Evolutionary conservation across 768 basidiomycete species (phyloP), one percentile per base, ranked within the genome.

Genomic region (Suillus spraguei): DNA sequence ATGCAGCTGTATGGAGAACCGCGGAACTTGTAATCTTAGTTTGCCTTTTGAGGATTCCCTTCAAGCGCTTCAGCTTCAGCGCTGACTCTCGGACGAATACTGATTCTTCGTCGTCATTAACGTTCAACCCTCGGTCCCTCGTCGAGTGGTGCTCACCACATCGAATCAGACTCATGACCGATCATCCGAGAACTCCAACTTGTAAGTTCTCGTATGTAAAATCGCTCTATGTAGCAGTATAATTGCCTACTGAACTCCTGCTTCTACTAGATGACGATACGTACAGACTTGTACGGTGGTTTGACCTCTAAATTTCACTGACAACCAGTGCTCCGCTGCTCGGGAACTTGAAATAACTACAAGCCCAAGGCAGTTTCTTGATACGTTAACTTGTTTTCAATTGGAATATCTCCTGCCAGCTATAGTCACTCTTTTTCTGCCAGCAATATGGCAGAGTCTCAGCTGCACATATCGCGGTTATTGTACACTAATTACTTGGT

Each of bases 21-120:
- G 17, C 28, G 28, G 50, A 32, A 28, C 20, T 20, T 42, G 14
- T 35, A 22, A 38, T 55, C 54, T 36, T 55, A 41, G 38, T 58
- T 39, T 39, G 39, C 56, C 56, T 58, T 28, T 41, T 58, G 28
- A 58, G 56, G 24, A 41, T 28, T 41, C 3, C 16, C 55, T 58
- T 58, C 28, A 28, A 28, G 28, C 28, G 28, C 38, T 28, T 56
- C 39, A 4, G 28, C 52, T 53, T 35, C 33, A 20, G 20, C 33
- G 33, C 52, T 33, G 33, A 53, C 38, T 39, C 38, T 28, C 28
- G 28, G 28, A 50, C 28, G n/a, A 22, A 5, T 13, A 22, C 44
- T 50, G 17, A 28, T 28, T 2, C 17, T 28, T 28, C 53, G 35
- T n/a, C 22, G 54, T 16, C 54, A 55, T 56, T 28, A 28, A 28